phyloP scores from a whole-genome alignment of 2,329 filamentous ascomycete genomes.

The Hymenoscyphus fructigenus region DNA sequence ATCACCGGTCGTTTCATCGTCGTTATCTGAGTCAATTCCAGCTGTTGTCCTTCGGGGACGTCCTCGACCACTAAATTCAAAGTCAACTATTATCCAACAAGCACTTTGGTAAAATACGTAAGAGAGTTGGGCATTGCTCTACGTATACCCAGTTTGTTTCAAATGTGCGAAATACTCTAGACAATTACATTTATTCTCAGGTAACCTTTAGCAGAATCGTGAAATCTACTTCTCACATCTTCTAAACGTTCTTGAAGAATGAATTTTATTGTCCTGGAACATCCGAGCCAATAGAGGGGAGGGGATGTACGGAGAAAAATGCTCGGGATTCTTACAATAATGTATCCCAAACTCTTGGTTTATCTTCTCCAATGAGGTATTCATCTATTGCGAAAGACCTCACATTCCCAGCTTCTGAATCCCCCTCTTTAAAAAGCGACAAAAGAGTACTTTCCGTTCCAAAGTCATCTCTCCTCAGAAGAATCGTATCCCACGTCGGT shows the following conservation, averaged over 20 bases:
- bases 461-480: background rate
- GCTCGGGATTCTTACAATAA: no score
- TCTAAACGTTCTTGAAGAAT: no score
- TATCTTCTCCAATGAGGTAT: background rate
- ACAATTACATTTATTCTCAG: no score
- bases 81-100: background rate
- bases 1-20: background rate
- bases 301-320: no score
- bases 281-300: no score
- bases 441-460: background rate
- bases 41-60: background rate
- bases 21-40: background rate
- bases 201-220: no score
- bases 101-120: no score
- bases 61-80: background rate
- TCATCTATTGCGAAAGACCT: background rate
- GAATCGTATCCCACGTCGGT: background rate
- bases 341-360: background rate
- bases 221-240: no score
- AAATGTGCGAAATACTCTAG: no score
- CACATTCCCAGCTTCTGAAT: background rate
- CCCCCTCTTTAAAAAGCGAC: background rate
- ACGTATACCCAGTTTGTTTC: no score
- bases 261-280: no score
- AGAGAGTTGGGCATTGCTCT: no score